Evolutionary conservation across 1,284 basidiomycete species (phyloP).

Genomic region (Ustilago xerochloae): DNA sequence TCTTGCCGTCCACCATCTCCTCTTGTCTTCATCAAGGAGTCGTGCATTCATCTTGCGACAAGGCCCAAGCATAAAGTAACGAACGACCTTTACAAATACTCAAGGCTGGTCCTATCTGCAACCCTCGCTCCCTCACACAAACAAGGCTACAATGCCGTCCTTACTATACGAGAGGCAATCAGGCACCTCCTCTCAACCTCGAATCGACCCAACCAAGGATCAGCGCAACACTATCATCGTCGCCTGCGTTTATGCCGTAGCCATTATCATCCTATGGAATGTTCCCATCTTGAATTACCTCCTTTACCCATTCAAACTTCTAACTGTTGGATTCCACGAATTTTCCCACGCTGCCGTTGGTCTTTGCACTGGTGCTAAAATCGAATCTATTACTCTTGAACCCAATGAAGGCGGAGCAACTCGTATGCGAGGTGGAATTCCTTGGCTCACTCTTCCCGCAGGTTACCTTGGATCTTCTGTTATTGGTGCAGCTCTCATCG

Average conservation of each 20-base stretch:
- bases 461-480: constrained; percentile 80
- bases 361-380: constrained; percentile 86
- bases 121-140: neutral
- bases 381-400: constrained; percentile 73
- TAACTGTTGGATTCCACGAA: constrained; percentile 61
- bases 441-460: constrained; percentile 77
- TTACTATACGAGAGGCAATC: constrained; percentile 17
- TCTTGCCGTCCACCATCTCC: too few relatives aligned
- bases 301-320: constrained; percentile 68
- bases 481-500: constrained; percentile 88
- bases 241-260: constrained; percentile 60
- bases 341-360: constrained; percentile 67
- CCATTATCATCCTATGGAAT: constrained; percentile 62
- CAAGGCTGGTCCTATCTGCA: constrained; percentile 3
- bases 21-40: too few relatives aligned
- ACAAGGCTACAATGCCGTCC: constrained; percentile 9
- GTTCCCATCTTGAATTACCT: constrained; percentile 63
- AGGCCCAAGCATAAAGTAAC: too few relatives aligned
- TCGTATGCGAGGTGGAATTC: constrained; percentile 89
- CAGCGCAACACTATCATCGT: constrained; percentile 66
- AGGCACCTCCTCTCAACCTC: constrained; percentile 17
- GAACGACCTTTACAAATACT: neutral
- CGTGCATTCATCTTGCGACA: too few relatives aligned
- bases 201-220: constrained; percentile 57
- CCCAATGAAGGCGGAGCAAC: constrained; percentile 90